Percentiles rank a stretch among this genome's conserved stretches.
Evolutionary conservation across 2,329 filamentous ascomycete species (phyloP).

Genomic region (Trichoderma gracile): DNA sequence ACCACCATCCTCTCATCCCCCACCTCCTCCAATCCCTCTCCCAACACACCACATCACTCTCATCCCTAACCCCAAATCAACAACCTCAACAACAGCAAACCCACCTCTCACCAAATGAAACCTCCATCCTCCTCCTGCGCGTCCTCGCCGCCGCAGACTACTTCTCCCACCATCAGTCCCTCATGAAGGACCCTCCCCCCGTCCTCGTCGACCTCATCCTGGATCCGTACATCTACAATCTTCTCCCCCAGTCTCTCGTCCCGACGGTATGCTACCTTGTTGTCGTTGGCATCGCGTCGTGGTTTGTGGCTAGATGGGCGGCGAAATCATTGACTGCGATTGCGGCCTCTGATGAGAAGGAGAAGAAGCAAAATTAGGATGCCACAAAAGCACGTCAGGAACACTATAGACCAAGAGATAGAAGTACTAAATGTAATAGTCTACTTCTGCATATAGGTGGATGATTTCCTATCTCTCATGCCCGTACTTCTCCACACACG

Average conservation of each 20-base stretch:
- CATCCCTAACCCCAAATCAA: neutral
- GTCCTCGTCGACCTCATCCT: slow-evolving; percentile 81
- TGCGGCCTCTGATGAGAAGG: slow-evolving; percentile 32
- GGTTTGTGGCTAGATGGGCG: slow-evolving; percentile 45
- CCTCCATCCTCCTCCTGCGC: slow-evolving; percentile 68
- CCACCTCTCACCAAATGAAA: slow-evolving; percentile 21
- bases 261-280: slow-evolving; percentile 70
- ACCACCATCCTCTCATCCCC: slow-evolving; percentile 61
- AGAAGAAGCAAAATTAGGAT: slow-evolving; percentile 43
- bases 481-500: neutral
- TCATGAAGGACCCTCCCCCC: slow-evolving; percentile 74
- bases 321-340: slow-evolving; percentile 35
- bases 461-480: neutral
- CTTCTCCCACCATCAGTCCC: slow-evolving; percentile 68
- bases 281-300: slow-evolving; percentile 55
- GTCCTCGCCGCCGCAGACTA: slow-evolving; percentile 80
- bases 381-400: neutral
- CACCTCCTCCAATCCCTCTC: slow-evolving; percentile 66
- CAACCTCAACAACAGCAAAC: neutral
- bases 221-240: slow-evolving; percentile 79
- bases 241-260: slow-evolving; percentile 75
- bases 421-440: neutral
- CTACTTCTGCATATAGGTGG: neutral
- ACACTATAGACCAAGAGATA: neutral
- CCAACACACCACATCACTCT: slow-evolving; percentile 48